Conservation (phyloP, 257 asterid genomes). For the Petunia axillaris region DNA sequence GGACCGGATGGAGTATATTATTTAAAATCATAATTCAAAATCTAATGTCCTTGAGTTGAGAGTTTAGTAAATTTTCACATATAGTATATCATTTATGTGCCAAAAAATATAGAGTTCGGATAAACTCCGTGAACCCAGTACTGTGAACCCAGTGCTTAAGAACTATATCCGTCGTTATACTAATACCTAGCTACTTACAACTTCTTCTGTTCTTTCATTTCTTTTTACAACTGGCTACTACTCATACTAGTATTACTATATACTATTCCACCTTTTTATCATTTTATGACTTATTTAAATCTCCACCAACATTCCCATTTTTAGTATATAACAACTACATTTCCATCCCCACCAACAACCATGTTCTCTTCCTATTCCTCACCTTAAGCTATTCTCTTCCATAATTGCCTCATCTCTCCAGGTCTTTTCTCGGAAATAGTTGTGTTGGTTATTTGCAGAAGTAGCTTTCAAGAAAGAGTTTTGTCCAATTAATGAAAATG, state of each 20-base stretch:
- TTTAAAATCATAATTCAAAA: no score
- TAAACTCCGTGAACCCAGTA: no score
- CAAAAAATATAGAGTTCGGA: no score
- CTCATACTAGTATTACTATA: not conserved
- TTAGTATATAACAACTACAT: not conserved
- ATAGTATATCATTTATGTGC: no score
- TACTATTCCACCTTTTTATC: constrained; percentile 4
- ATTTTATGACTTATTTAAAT: not conserved
- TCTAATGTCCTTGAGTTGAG: no score
- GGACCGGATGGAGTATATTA: no score
- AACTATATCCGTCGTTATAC: no score
- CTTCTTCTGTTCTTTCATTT: not conserved
- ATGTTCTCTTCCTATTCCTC: not conserved
- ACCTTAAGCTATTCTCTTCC: not conserved
- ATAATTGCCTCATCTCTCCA: not conserved
- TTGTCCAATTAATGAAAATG: not conserved
- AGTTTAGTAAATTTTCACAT: no score
- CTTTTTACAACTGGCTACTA: constrained; percentile 18
- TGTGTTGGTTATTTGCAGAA: not conserved
- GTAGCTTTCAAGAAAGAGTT: not conserved
- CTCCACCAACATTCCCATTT: not conserved
- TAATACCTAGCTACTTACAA: no score
- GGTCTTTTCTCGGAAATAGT: no score
- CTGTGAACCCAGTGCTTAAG: no score
- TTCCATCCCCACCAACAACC: not conserved